Conservation (phyloP, 805 yeast genomes). For the Starmerella riodocensis region DNA sequence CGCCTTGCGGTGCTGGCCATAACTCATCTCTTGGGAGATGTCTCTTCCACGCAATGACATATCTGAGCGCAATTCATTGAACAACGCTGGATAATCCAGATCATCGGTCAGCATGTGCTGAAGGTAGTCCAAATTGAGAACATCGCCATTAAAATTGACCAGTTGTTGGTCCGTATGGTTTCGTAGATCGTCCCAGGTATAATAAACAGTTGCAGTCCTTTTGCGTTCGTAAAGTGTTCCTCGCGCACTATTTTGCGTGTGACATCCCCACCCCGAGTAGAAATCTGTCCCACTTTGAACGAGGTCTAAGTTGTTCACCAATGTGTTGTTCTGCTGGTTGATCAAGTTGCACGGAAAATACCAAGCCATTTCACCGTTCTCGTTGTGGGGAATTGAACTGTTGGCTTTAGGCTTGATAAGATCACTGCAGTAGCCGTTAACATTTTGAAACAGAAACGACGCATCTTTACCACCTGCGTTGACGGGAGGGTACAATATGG, state of each 20-base stretch:
- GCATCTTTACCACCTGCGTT: constrained; percentile 52
- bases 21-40: constrained; percentile 57
- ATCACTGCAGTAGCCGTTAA: constrained; percentile 79
- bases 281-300: constrained; percentile 31
- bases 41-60: constrained; percentile 59
- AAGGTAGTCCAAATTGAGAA: constrained; percentile 64
- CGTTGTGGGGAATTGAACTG: constrained; percentile 56
- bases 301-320: constrained; percentile 40
- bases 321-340: constrained; percentile 49
- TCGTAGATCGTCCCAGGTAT: constrained; percentile 73
- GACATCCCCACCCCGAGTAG: constrained; percentile 85
- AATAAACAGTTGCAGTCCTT: constrained; percentile 64
- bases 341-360: constrained; percentile 80
- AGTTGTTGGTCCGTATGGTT: constrained; percentile 55
- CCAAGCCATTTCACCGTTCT: constrained; percentile 60
- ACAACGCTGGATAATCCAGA: constrained; percentile 57
- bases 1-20: constrained; percentile 50
- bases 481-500: constrained; percentile 69
- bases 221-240: constrained; percentile 47
- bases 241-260: constrained; percentile 61
- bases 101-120: constrained; percentile 63
- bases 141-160: constrained; percentile 80
- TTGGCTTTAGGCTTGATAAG: constrained; percentile 57
- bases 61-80: constrained; percentile 48
- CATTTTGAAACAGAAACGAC: constrained; percentile 75